Evolutionary conservation across 768 basidiomycete species (phyloP).

Genomic region (Panaeolus cyanescens): DNA sequence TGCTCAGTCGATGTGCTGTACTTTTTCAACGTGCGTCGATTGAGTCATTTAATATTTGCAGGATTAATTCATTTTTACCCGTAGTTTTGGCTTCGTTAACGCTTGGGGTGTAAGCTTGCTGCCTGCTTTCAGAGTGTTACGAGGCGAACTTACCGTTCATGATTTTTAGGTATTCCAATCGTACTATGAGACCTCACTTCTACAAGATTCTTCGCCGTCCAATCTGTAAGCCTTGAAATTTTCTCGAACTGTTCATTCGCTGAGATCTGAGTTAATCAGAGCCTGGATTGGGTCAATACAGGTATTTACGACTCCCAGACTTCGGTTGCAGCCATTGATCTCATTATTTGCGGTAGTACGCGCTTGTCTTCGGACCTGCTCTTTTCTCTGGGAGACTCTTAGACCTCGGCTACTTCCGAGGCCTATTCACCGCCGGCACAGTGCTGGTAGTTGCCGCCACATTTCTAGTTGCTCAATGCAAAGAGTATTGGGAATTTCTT

Average conservation of each 20-base stretch:
- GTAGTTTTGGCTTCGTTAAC: conserved; percentile 56
- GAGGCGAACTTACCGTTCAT: background rate
- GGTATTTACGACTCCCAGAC: conserved; percentile 6
- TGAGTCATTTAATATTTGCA: background rate
- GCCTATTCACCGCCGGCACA: conserved; percentile 45
- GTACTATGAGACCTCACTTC: conserved; percentile 52
- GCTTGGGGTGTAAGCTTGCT: conserved; percentile 52
- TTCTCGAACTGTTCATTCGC: background rate
- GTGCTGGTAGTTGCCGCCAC: conserved; percentile 47
- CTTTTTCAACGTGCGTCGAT: background rate
- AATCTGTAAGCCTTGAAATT: conserved; percentile 43
- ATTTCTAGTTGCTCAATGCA: conserved; percentile 61
- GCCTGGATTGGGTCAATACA: conserved; percentile 35
- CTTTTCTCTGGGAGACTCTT: conserved; percentile 54
- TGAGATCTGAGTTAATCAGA: conserved; percentile 14
- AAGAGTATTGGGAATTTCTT: conserved; percentile 65
- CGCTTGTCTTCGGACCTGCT: conserved; percentile 1
- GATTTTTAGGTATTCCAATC: conserved; percentile 54
- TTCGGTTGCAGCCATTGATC: background rate
- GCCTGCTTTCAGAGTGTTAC: background rate
- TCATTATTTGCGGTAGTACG: background rate
- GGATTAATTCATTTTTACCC: background rate
- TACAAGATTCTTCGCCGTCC: conserved; percentile 46
- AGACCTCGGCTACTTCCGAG: conserved; percentile 58
- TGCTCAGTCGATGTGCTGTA: background rate